Percentiles rank a stretch among this genome's conserved stretches.
These are phyloP conservation scores for Carex arenaria DNA, from an alignment of 202 grass and related monocot species.

Conservation along the genomic window DNA sequence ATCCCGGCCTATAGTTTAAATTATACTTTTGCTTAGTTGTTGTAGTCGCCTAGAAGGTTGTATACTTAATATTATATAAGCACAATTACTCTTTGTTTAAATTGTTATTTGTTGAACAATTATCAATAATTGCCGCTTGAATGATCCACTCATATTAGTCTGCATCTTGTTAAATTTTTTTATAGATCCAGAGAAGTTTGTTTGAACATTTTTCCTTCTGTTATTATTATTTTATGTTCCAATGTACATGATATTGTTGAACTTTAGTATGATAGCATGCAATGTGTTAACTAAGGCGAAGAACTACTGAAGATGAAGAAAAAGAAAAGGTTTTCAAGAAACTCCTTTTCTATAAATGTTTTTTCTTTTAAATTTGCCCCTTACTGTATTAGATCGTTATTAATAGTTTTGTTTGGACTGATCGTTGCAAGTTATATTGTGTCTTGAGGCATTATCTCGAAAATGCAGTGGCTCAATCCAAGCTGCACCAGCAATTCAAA, in stretches of 20 bases:
- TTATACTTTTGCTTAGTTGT: conserved; percentile 1
- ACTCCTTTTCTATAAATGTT: no score
- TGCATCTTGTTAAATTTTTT: neutral
- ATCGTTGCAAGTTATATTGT: no score
- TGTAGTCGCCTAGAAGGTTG: conserved; percentile 18
- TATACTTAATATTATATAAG: conserved; percentile 23
- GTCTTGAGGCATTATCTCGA: no score
- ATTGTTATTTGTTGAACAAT: conserved; percentile 19
- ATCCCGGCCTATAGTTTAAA: conserved; percentile 2
- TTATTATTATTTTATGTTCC: no score
- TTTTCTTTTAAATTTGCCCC: no score
- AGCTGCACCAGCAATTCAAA: no score
- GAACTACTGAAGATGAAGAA: no score
- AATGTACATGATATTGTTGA: neutral
- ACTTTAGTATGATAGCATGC: neutral
- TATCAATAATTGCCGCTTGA: neutral
- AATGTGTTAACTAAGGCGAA: neutral
- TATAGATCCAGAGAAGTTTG: neutral
- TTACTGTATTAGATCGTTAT: no score
- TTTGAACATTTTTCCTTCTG: neutral
- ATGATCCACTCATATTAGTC: neutral
- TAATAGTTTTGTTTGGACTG: no score
- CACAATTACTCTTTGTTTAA: conserved; percentile 20
- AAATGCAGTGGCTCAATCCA: no score
- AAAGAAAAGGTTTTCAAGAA: no score